A percentile compares a stretch with the other conserved stretches of the same genome.
These are phyloP conservation scores for Glycine tomentella DNA, from an alignment of 306 rosid species.

Conservation along the genomic window DNA sequence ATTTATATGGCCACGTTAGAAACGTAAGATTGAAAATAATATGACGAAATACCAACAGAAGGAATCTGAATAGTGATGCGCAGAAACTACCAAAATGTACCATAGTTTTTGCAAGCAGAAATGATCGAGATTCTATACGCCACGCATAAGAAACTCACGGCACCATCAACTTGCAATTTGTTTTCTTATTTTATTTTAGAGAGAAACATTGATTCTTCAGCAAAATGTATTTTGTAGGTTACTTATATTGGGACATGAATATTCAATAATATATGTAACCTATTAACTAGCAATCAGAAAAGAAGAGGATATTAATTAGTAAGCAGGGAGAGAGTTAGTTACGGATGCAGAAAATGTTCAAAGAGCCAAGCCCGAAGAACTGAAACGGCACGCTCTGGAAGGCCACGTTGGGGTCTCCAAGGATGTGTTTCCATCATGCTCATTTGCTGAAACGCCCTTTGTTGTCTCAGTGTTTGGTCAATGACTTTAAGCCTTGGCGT, in stretches of 20 bases:
- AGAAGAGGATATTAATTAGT: neutral
- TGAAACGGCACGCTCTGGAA: slow-evolving; percentile 90
- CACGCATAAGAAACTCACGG: slow-evolving; percentile 29
- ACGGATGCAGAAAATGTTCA: slow-evolving; percentile 99
- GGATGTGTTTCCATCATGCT: slow-evolving; percentile 94
- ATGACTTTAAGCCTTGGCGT: slow-evolving; percentile 83
- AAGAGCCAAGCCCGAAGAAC: slow-evolving; percentile 96
- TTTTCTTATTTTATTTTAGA: slow-evolving; percentile 31
- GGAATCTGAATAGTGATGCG: slow-evolving; percentile 77
- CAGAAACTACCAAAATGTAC: slow-evolving; percentile 60
- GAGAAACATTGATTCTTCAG: slow-evolving; percentile 56
- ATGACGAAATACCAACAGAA: slow-evolving; percentile 49
- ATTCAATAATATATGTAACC: too few species aligned
- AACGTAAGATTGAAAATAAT: slow-evolving; percentile 44
- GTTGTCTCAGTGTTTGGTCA: slow-evolving; percentile 82
- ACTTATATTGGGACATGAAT: neutral
- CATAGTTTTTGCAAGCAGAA: slow-evolving; percentile 48
- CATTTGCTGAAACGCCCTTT: slow-evolving; percentile 89
- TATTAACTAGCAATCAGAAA: too few species aligned
- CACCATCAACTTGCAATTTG: neutral
- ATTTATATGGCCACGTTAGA: neutral
- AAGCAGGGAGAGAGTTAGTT: slow-evolving; percentile 22
- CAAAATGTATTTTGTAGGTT: slow-evolving; percentile 54
- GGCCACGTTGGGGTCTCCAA: slow-evolving; percentile 99
- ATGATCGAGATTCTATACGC: slow-evolving; percentile 52